Conservation (phyloP, 768 basidiomycete genomes). For the Crassisporium funariophilum region DNA sequence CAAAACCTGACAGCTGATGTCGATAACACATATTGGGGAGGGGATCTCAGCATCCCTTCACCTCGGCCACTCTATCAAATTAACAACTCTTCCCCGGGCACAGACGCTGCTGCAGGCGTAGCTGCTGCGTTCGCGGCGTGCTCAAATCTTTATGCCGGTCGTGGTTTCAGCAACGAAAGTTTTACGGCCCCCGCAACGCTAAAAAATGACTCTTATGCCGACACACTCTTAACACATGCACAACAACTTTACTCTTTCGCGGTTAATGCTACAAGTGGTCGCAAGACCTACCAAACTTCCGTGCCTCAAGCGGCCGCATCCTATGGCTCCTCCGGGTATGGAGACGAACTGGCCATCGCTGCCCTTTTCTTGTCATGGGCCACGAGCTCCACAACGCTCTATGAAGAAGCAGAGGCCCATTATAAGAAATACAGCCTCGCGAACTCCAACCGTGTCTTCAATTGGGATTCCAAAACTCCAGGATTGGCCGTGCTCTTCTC, state of each 20-base stretch:
- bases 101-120: conserved; percentile 83
- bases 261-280: conserved; percentile 60
- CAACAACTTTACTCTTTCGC: conserved; percentile 77
- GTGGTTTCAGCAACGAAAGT: conserved; percentile 49
- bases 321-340: conserved; percentile 73
- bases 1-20: conserved; percentile 42
- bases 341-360: conserved; percentile 75
- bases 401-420: conserved; percentile 62
- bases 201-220: conserved; percentile 71
- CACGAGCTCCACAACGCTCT: conserved; percentile 59
- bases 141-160: conserved; percentile 75
- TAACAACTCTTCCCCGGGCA: conserved; percentile 80
- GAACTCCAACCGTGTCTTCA: conserved; percentile 63
- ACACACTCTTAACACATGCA: conserved; percentile 72
- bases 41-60: conserved; percentile 73
- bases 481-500: conserved; percentile 76
- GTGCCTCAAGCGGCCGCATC: conserved; percentile 63
- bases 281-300: conserved; percentile 66
- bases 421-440: conserved; percentile 60
- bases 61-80: conserved; percentile 79
- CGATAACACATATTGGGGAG: conserved; percentile 89
- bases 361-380: conserved; percentile 78
- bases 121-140: conserved; percentile 89
- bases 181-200: conserved; percentile 67
- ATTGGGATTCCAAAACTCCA: conserved; percentile 87